Base-by-base conservation (phyloP, 1,139 yeast species). In the Scheffersomyces segobiensis region DNA sequence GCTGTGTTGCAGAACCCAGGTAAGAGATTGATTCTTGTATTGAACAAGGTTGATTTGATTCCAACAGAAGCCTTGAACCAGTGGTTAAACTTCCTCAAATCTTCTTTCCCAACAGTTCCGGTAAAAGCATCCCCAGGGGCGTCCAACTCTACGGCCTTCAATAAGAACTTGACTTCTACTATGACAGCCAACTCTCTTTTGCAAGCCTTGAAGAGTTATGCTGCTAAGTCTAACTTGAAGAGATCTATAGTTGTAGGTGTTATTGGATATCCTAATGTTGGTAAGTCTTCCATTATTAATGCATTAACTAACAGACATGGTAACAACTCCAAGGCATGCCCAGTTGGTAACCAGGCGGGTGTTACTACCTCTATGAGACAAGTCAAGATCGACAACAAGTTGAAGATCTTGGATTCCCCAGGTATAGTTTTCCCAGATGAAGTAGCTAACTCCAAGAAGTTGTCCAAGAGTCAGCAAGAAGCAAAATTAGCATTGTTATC, bases 301-400 rank as follows among this genome's bases (percentile, higher is more conserved):
- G 91, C 97, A 3, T 81, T 95, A 63, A 88, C 96, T 12, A 84
- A 91, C 57, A 88, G 97, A 76, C 96, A 91, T 70, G 93, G 95
- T 55, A 77, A 80, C 63, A 70, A 71, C 59, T 79, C 86, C 52
- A 85, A 83, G 66, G 96, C 95, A 12, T 95, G 99, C 72, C 98
- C 99, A 17, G 97, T 91, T 46, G 99, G 99, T 53, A 96, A 96
- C 68, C 96, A 91, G 76, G 98, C 99, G 3, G 99, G 99, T 72
- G 95, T 95, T 49, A 95, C 99, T 42, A 93, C 97, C 0, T 81
- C 95, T 3, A 80, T 95, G 73, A 87, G 98, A 76, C 97, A 93
- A 74, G 93, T 95, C 60, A 95, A 95, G 76, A 85, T 95, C 61
- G 99, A 95, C 72, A 89, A 87, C 70, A 93, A 93, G 74, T 83